Base-by-base conservation (phyloP, 768 basidiomycete species). In the Pholiota microspora region DNA sequence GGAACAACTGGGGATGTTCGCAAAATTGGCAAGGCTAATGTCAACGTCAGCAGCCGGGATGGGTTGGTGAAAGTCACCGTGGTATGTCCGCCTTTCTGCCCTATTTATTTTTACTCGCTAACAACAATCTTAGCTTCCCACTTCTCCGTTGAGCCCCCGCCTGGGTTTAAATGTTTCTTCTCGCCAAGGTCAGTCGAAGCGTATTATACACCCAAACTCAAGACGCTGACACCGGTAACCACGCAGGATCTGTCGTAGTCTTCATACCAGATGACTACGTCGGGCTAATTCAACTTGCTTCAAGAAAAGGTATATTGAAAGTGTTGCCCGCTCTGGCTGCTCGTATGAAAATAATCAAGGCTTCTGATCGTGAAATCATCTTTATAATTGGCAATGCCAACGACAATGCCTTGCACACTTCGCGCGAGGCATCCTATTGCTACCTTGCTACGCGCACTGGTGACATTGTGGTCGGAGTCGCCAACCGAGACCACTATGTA, bases 391-490 rank as follows among this genome's bases (percentile, higher is more conserved):
- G 71, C 9, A 60, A 67, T 36, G 56, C 54, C n/a, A 55, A 57
- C 28, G 35, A 46, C 44, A 32, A 57, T 46, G 52, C 56, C 42
- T 45, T 44, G 50, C 62, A 55, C 52, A 48, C 56, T 45, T 54
- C 60, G 24, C 61, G 54, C 1, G 69, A 67, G 40, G 60, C 70
- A 29, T 72, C 79, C 49, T 75, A 73, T 46, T 77, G 78, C 59
- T 68, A 74, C 45, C 57, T 78, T 24, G 62, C 49, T 24, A 66
- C 76, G 15, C 66, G 67, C 16, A 64, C 57, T 35, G 79, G 78
- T 10, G 71, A 68, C 45, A 57, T 81, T 29, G 59, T 74, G n/a
- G 64, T 82, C 7, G 78, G 79, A 24, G 54, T 81, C 46, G 70
- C 69, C 47, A 76, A 74, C 10, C 62, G 64, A 51, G 80, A 82